Evolutionary conservation across 768 basidiomycete genomes (phyloP).

Genomic region (Boletales sp.): DNA sequence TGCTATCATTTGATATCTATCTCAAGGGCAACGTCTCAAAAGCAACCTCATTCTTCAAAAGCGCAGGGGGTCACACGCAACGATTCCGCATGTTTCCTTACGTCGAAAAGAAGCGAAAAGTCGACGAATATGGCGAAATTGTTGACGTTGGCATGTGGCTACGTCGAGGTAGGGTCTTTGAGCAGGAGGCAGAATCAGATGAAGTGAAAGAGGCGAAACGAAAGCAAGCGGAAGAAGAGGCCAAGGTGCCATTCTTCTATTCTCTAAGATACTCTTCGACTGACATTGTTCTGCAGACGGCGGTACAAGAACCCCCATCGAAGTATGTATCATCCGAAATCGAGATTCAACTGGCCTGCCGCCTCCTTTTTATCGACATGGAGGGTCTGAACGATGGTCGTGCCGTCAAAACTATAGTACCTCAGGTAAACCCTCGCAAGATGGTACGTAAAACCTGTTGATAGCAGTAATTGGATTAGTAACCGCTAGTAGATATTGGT

Average conservation of each 20-base stretch:
- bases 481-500: conserved; percentile 70
- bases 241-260: conserved; percentile 45
- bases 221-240: conserved; percentile 68
- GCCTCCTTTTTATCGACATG: conserved; percentile 89
- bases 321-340: conserved; percentile 80
- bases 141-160: conserved; percentile 97
- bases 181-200: conserved; percentile 84
- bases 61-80: conserved; percentile 61
- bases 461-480: neutral
- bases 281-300: conserved; percentile 47
- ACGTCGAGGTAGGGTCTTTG: conserved; percentile 84
- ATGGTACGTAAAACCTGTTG: conserved; percentile 51
- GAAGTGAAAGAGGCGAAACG: conserved; percentile 72
- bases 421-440: conserved; percentile 94
- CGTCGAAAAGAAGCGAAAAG: conserved; percentile 85
- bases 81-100: conserved; percentile 98
- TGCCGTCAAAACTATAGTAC: conserved; percentile 93
- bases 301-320: conserved; percentile 80
- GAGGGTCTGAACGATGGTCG: conserved; percentile 97
- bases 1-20: conserved; percentile 93
- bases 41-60: conserved; percentile 85
- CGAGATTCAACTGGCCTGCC: conserved; percentile 80
- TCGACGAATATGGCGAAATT: conserved; percentile 95
- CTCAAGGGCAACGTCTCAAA: conserved; percentile 94
- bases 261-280: neutral